Percentiles rank a stretch among this genome's conserved stretches.
phyloP scores from a whole-genome alignment of 192 early-diverging fungal genomes.

The Dissophora ornata region DNA sequence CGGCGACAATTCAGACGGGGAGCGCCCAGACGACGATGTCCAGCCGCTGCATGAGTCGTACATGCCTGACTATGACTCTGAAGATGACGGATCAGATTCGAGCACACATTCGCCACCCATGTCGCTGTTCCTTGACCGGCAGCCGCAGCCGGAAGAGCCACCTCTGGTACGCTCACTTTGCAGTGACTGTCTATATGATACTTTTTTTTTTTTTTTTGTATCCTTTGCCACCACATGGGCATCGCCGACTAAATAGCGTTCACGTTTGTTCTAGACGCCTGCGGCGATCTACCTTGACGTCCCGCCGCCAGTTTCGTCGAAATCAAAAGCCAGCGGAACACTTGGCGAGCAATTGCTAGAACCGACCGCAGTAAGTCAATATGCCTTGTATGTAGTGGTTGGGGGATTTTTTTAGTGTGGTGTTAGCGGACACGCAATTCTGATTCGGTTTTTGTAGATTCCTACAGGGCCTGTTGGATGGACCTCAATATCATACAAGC shows the following conservation, averaged over 20 bases:
- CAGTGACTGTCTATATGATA: conserved; percentile 29
- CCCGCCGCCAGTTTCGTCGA: conserved; percentile 37
- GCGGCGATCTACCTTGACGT: conserved; percentile 66
- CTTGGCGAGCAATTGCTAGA: conserved; percentile 62
- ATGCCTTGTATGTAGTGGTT: too few species aligned
- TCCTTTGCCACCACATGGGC: conserved; percentile 21
- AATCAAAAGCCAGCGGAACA: conserved; percentile 36
- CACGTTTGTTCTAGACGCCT: conserved; percentile 53
- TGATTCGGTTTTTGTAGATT: conserved; percentile 19
- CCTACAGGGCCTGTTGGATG: conserved; percentile 52
- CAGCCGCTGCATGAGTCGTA: conserved; percentile 24
- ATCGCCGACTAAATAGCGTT: not conserved
- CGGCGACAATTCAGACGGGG: conserved; percentile 18
- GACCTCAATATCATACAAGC: conserved; percentile 56
- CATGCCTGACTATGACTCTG: conserved; percentile 46
- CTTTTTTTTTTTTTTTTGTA: conserved; percentile 26
- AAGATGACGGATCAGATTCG: conserved; percentile 37
- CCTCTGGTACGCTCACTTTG: conserved; percentile 23
- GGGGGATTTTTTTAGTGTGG: too few species aligned
- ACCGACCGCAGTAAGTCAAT: conserved; percentile 52
- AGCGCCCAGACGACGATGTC: conserved; percentile 1
- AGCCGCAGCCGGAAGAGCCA: conserved; percentile 25
- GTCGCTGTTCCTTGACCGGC: conserved; percentile 48
- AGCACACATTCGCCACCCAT: conserved; percentile 50
- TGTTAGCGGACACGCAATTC: not conserved